Conservation (phyloP, 108 stramenopile species). For the Cyclostephanos tholiformis region DNA sequence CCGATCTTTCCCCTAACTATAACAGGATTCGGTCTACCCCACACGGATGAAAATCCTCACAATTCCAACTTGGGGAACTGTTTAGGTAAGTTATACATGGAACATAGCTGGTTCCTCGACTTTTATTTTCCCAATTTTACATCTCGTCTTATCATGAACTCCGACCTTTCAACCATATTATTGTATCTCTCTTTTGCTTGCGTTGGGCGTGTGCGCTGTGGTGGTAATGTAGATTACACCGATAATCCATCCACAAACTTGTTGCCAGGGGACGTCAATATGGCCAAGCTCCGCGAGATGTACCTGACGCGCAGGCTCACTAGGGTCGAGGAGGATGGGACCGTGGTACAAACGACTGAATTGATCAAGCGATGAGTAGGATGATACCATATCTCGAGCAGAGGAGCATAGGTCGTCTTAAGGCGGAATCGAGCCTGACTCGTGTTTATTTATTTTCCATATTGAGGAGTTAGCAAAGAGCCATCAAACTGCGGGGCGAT, state of each 20-base stretch:
- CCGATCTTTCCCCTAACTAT: conserved; percentile 26
- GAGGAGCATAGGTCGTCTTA: no score
- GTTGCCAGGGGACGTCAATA: no score
- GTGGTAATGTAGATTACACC: neutral
- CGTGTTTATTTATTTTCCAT: no score
- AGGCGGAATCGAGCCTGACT: no score
- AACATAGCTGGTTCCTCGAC: neutral
- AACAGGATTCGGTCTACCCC: conserved; percentile 73
- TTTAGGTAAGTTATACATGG: conserved; percentile 73
- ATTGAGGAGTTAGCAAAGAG: neutral
- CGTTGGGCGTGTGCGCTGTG: conserved; percentile 1
- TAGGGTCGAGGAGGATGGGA: neutral
- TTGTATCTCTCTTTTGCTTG: neutral
- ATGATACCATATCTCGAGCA: no score
- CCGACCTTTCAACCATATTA: neutral
- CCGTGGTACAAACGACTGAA: neutral
- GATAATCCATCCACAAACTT: no score
- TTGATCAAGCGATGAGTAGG: neutral
- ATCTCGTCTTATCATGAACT: no score
- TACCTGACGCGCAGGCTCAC: no score
- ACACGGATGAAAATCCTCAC: conserved; percentile 78
- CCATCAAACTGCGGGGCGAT: neutral
- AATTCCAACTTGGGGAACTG: conserved; percentile 62
- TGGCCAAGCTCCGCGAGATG: no score
- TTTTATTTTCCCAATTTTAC: no score